phyloP scores from a whole-genome alignment of 176 grass and related monocot genomes.

The Hordeum marinum region DNA sequence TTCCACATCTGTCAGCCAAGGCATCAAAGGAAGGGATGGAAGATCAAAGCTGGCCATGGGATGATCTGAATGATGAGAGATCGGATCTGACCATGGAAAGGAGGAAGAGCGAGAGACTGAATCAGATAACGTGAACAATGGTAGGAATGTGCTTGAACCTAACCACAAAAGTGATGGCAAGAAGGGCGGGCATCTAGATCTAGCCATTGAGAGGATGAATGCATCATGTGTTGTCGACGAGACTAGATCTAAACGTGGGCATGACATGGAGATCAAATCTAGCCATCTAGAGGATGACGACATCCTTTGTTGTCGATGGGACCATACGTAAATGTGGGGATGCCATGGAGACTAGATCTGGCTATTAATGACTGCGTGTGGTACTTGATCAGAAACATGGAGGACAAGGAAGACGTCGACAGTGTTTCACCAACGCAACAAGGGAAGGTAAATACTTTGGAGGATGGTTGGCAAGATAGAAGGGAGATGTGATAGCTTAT shows the following conservation, averaged over 20 bases:
- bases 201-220: background rate
- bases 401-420: background rate
- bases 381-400: background rate
- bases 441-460: background rate
- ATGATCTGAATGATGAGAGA: background rate
- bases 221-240: background rate
- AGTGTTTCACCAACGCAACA: background rate
- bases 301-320: background rate
- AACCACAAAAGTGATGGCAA: background rate
- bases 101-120: no score
- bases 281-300: no score
- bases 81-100: background rate
- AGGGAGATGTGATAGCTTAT: background rate
- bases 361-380: background rate
- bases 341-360: background rate
- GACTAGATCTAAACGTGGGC: background rate
- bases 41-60: background rate
- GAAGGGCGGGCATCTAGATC: no score
- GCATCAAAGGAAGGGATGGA: background rate
- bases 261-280: background rate
- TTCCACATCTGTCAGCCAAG: background rate
- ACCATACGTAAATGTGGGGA: background rate
- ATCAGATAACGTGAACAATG: background rate
- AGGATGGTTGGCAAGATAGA: background rate
- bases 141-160: background rate